Percentiles rank a stretch among this genome's conserved stretches.
Conservation (phyloP, 352 stramenopile species). For the Thraustochytrium striatum region DNA sequence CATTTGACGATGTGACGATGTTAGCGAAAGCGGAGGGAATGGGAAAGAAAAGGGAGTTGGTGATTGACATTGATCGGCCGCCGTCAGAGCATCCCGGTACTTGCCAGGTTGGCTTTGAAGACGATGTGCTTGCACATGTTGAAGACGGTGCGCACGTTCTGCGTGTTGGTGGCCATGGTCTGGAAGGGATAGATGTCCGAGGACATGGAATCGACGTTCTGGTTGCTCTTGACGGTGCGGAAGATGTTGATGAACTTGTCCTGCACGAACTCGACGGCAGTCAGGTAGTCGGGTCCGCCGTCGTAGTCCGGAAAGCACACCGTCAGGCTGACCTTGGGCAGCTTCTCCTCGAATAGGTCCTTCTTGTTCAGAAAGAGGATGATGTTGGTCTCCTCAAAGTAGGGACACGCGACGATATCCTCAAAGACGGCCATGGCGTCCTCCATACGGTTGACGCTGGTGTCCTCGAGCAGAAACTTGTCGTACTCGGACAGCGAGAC, state of each 20-base stretch:
- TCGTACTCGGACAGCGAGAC: conserved; percentile 68
- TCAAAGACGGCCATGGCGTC: conserved; percentile 64
- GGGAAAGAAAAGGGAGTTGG: too few species aligned
- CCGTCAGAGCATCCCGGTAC: conserved; percentile 39
- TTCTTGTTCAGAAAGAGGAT: conserved; percentile 69
- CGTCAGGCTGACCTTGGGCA: conserved; percentile 51
- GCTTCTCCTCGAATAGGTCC: conserved; percentile 64
- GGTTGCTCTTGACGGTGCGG: conserved; percentile 67
- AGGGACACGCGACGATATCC: conserved; percentile 65
- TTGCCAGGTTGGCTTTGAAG: conserved; percentile 56
- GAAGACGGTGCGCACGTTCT: conserved; percentile 61
- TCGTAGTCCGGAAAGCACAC: conserved; percentile 52
- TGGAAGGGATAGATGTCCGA: conserved; percentile 78
- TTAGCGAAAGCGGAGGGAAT: too few species aligned
- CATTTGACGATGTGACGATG: too few species aligned
- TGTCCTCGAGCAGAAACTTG: conserved; percentile 67
- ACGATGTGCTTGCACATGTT: conserved; percentile 63
- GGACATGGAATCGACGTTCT: conserved; percentile 86
- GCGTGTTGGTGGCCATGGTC: conserved; percentile 59
- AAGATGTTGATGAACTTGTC: conserved; percentile 57
- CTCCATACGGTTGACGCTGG: conserved; percentile 61
- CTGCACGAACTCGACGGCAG: conserved; percentile 56
- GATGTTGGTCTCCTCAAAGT: conserved; percentile 64
- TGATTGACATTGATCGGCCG: too few species aligned
- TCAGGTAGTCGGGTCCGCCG: conserved; percentile 55